Evolutionary conservation across 2,329 filamentous ascomycete genomes (phyloP).

Genomic region (Phialophora verrucosa): DNA sequence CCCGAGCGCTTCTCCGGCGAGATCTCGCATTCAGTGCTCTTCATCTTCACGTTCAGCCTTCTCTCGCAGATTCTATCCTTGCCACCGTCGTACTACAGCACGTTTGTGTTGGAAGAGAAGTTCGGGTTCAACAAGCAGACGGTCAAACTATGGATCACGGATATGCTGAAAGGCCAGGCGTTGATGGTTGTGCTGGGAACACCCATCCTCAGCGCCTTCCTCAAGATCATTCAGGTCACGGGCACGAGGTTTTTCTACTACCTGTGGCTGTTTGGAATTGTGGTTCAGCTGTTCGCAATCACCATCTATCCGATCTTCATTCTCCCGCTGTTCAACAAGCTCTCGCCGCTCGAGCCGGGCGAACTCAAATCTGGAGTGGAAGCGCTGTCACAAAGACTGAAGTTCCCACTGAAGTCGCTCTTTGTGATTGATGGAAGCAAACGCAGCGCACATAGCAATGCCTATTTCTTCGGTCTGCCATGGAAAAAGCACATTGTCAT

Average conservation of each 20-base stretch:
- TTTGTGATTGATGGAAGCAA: conserved; percentile 95
- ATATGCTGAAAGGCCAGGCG: conserved; percentile 89
- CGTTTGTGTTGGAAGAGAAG: conserved; percentile 93
- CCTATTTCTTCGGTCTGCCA: conserved; percentile 94
- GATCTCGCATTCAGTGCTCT: conserved; percentile 90
- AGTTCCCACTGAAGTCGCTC: conserved; percentile 90
- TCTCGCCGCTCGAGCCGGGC: conserved; percentile 87
- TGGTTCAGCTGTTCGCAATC: conserved; percentile 90
- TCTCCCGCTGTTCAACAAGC: conserved; percentile 95
- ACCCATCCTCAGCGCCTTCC: conserved; percentile 88
- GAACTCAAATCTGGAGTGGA: conserved; percentile 88
- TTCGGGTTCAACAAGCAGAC: conserved; percentile 99
- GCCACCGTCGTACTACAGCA: conserved; percentile 86
- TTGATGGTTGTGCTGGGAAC: conserved; percentile 79
- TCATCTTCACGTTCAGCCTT: conserved; percentile 84
- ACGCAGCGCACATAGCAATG: conserved; percentile 85
- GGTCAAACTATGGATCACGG: conserved; percentile 80
- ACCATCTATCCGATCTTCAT: conserved; percentile 96
- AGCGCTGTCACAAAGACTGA: conserved; percentile 76
- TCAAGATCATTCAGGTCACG: conserved; percentile 92
- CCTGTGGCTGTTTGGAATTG: conserved; percentile 89
- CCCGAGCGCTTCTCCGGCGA: conserved; percentile 84
- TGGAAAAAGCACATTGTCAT: conserved; percentile 99
- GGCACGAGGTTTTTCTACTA: conserved; percentile 97
- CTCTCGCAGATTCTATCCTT: conserved; percentile 79